These are phyloP conservation scores for Pleurotus djamor DNA, from an alignment of 768 basidiomycete genomes.

Conservation along the genomic window DNA sequence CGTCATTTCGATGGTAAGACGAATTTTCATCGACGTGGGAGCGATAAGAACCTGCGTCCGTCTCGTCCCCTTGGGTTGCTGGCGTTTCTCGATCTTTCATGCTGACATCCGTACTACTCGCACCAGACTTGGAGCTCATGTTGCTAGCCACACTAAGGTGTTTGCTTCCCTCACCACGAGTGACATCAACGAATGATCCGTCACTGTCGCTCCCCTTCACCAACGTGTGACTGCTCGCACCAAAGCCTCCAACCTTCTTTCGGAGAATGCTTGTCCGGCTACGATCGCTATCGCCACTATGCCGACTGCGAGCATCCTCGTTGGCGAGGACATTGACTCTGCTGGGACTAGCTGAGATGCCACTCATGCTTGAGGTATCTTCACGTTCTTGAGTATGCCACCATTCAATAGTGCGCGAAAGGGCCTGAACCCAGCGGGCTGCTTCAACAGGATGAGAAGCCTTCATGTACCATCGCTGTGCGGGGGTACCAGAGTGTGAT, in stretches of 20 bases:
- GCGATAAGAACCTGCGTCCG: background rate
- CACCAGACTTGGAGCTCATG: background rate
- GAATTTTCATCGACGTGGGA: constrained; percentile 13
- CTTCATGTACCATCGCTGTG: constrained; percentile 81
- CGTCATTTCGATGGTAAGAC: constrained; percentile 20
- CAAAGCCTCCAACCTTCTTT: constrained; percentile 7
- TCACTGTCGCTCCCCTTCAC: constrained; percentile 1
- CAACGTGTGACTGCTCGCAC: background rate
- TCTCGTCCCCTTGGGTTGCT: background rate
- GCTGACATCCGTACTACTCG: background rate
- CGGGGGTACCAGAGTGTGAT: constrained; percentile 22
- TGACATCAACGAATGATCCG: background rate
- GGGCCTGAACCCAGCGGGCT: constrained; percentile 79
- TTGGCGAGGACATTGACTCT: constrained; percentile 3
- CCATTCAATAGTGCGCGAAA: constrained; percentile 74
- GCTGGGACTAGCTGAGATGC: constrained; percentile 11
- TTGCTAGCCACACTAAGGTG: background rate
- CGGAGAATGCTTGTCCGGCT: constrained; percentile 26
- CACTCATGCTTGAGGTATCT: constrained; percentile 8
- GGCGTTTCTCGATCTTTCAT: background rate
- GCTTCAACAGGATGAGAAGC: constrained; percentile 90
- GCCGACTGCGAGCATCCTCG: constrained; percentile 23
- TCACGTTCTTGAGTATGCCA: constrained; percentile 38
- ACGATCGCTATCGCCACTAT: constrained; percentile 49
- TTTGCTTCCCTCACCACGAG: background rate